Base-by-base conservation (phyloP, 2,329 filamentous ascomycete genomes). In the Fusarium lyarnte region DNA sequence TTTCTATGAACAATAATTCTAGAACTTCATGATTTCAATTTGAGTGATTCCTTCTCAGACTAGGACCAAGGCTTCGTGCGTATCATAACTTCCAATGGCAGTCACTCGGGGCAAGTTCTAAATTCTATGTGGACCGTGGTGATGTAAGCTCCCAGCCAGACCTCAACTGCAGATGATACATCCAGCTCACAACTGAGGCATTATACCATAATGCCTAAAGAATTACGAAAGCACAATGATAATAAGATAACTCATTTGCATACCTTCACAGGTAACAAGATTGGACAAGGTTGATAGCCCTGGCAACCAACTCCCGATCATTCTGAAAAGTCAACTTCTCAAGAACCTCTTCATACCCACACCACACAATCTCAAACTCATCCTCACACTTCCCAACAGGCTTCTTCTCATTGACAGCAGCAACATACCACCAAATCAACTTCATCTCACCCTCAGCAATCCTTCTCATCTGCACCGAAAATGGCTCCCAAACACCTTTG, bases 341-440 rank as follows among this genome's bases (percentile, higher is more conserved):
- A 3, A 52, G 8, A 52, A 21, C 31, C 47, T 25, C 31, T 14
- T 3, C 23, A 35, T 36, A 36, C 2, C 17, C 12, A 36, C 3
- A 25, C 17, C 31, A 52, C 29, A 27, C 16, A 14, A 52, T 4
- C 29, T 52, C 31, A 27, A 52, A 52, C n/a, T 25, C n/a, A 14
- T 8, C 11, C 23, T 52, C 47, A 52, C 33, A 35, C 5, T 1
- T 25, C 8, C 12, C n/a, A 8, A 8, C 31, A 25, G n/a, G 10
- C 21, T 27, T 4, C 7, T 35, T 19, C 31, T 52, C 31, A 21
- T 52, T 11, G 0, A 36, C 23, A 27, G 17, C 47, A 4, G 47
- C 47, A 13, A 36, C 12, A 36, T 35, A 52, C 47, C 47, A 52
- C 47, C 47, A 52, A 52, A 52, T 52, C n/a, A 52, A 8, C n/a